Evolutionary conservation across 2,329 filamentous ascomycete species (phyloP).

Genomic region (Furcasterigmium sp.): DNA sequence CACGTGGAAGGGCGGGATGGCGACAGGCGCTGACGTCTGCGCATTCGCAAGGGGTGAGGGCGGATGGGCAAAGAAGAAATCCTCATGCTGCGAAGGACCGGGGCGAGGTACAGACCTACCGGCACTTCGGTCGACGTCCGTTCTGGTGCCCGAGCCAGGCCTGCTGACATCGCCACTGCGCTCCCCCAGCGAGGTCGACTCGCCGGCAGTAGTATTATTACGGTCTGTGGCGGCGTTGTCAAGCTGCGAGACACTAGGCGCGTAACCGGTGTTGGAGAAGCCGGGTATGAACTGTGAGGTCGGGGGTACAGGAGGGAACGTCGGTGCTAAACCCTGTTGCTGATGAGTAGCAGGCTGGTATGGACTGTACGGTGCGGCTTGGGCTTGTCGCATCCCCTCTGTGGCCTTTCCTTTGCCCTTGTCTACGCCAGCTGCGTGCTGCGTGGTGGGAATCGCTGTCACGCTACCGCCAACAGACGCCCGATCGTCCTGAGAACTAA

Average conservation of each 20-base stretch:
- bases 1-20: slow-evolving; percentile 70
- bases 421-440: neutral
- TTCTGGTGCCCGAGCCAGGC: slow-evolving; percentile 31
- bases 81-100: slow-evolving; percentile 7
- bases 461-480: slow-evolving; percentile 18
- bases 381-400: neutral
- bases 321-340: slow-evolving; percentile 11
- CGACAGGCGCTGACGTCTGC: slow-evolving; percentile 67
- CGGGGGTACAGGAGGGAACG: slow-evolving; percentile 2
- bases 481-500: slow-evolving; percentile 43
- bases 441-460: neutral
- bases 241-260: slow-evolving; percentile 2
- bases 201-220: slow-evolving; percentile 1
- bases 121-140: slow-evolving; percentile 12
- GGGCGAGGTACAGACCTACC: slow-evolving; percentile 10
- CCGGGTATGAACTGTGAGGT: neutral
- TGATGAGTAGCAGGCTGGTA: slow-evolving; percentile 12
- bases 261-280: neutral
- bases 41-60: slow-evolving; percentile 63
- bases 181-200: slow-evolving; percentile 27
- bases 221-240: slow-evolving; percentile 9
- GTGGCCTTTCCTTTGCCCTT: neutral
- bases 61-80: slow-evolving; percentile 19
- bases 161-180: slow-evolving; percentile 35
- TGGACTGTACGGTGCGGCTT: neutral